A percentile compares a stretch with the other conserved stretches of the same genome.
phyloP scores from a whole-genome alignment of 768 basidiomycete species.

The Inosperma sp. region DNA sequence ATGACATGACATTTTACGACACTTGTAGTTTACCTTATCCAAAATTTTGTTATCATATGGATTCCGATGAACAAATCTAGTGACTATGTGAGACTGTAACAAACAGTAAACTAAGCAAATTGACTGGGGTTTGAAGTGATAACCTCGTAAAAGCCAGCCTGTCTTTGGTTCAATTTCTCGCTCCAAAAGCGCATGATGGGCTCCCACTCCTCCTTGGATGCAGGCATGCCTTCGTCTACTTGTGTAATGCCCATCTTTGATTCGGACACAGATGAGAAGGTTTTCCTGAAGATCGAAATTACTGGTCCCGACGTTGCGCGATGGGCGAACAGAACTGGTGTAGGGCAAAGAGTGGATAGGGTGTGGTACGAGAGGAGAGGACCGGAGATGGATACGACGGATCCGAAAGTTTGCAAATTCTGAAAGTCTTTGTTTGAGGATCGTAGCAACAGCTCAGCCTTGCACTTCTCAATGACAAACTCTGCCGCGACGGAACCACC shows the following conservation, averaged over 20 bases:
- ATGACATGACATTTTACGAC: conserved; percentile 6
- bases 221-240: conserved; percentile 69
- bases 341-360: conserved; percentile 43
- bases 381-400: conserved; percentile 65
- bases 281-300: conserved; percentile 55
- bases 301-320: conserved; percentile 35
- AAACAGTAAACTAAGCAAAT: too few species aligned
- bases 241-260: conserved; percentile 41
- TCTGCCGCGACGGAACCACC: conserved; percentile 79
- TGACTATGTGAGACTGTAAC: too few species aligned
- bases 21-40: too few species aligned
- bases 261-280: conserved; percentile 48
- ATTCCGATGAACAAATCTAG: too few species aligned
- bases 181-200: conserved; percentile 89
- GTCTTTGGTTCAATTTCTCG: conserved; percentile 51
- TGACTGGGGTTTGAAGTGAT: conserved; percentile 33
- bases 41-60: too few species aligned
- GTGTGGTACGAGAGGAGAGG: conserved; percentile 79
- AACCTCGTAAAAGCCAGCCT: conserved; percentile 64
- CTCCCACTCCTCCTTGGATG: conserved; percentile 72
- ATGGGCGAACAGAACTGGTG: conserved; percentile 59
- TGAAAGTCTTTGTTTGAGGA: conserved; percentile 1
- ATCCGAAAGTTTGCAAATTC: conserved; percentile 43
- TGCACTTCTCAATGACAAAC: conserved; percentile 56
- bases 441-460: conserved; percentile 13